Base-by-base conservation (phyloP, 1,284 basidiomycete genomes). In the Garcileccinum viscosum region DNA sequence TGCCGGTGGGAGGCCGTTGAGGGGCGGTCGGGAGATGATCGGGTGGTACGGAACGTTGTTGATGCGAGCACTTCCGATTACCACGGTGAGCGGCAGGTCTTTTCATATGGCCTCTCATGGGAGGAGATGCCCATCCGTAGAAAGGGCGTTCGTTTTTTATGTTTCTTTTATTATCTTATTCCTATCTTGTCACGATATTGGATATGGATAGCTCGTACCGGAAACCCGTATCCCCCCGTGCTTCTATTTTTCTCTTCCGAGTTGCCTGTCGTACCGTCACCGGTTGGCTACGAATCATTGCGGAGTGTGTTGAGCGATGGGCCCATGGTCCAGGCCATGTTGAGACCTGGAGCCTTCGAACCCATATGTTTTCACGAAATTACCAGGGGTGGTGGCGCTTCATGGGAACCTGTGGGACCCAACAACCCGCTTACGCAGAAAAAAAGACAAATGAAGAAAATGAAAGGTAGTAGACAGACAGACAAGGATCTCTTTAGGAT, bases 101-200 rank as follows among this genome's bases (percentile, higher is more conserved):
- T n/a, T 66, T 74, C 74, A 78, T 78, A 77, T 78, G 71, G 66
- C 76, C 69, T 68, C 67, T 73, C 75, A 66, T 47, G 66, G 73
- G 68, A 44, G 68, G 27, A 33, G 58, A 61, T 68, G 59, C 62
- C 63, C 67, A 64, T 63, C 67, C 56, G 38, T 35, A 65, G 66
- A 62, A 42, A 35, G 47, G 50, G 30, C 62, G 33, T 64, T 62
- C 11, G 44, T 58, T 65, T 70, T 69, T 19, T 22, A 24, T 47
- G 53, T 56, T 32, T 56, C 53, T 56, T 60, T 27, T 37, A n/a
- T 60, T 4, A 27, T 37, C 24, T 38, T 35, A 60, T n/a, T 17
- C 37, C 17, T 32, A n/a, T 15, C 33, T 59, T 61, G 67, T 77
- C 65, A 75, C n/a, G n/a, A n/a, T 65, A 65, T 68, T 69, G 53